These are phyloP conservation scores for Aspergillus jensenii DNA, from an alignment of 2,329 filamentous ascomycete species.

Conservation along the genomic window DNA sequence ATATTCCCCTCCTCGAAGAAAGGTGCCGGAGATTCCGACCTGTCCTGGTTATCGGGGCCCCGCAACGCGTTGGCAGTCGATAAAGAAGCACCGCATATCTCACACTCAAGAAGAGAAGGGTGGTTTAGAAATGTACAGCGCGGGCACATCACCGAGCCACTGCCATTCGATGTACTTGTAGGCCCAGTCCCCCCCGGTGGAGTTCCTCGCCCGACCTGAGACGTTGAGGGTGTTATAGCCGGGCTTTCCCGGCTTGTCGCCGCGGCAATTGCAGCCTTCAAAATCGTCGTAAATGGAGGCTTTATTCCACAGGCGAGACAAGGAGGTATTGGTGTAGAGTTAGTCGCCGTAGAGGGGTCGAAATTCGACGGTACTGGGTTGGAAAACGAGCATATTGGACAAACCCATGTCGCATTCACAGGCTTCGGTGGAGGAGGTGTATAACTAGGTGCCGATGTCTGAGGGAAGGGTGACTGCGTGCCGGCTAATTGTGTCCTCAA, in stretches of 20 bases:
- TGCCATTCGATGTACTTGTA: conserved; percentile 3
- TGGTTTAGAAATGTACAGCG: conserved; percentile 94
- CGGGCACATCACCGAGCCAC: conserved; percentile 59
- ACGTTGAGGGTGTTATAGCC: conserved; percentile 10
- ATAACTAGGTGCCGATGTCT: conserved; percentile 33
- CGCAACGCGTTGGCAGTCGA: conserved; percentile 53
- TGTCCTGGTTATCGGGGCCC: conserved; percentile 28
- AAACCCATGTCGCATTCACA: conserved; percentile 80
- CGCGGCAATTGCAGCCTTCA: conserved; percentile 82
- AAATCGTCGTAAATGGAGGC: conserved; percentile 74
- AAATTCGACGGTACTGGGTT: conserved; percentile 94
- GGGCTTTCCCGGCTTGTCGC: conserved; percentile 52
- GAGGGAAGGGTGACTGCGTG: conserved; percentile 31
- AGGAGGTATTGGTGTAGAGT: conserved; percentile 76
- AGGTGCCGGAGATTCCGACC: conserved; percentile 78
- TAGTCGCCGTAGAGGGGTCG: conserved; percentile 76
- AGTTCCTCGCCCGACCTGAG: conserved; percentile 2
- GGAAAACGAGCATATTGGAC: conserved; percentile 91
- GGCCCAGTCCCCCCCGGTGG: conserved; percentile 6
- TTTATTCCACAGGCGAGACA: conserved; percentile 94
- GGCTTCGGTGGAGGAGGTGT: conserved; percentile 36
- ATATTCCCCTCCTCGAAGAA: conserved; percentile 52
- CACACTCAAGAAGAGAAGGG: conserved; percentile 78
- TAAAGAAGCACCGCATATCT: conserved; percentile 84
- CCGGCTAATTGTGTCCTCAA: conserved; percentile 35